phyloP scores from a whole-genome alignment of 345 rosid genomes.

The Iberis pinnata region DNA sequence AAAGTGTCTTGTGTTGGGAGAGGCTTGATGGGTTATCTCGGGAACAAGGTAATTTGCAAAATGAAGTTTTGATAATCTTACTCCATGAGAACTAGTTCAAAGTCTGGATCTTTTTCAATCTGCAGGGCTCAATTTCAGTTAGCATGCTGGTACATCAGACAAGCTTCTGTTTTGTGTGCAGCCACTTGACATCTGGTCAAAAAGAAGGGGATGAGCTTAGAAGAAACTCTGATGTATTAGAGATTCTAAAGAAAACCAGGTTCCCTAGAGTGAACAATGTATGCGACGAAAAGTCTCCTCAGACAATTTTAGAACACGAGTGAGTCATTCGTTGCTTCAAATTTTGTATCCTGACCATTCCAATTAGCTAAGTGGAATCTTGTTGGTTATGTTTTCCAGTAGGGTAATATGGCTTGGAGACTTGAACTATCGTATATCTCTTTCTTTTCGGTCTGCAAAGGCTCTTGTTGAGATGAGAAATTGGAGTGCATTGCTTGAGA shows the following conservation, averaged over 20 bases:
- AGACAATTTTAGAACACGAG: slow-evolving; percentile 85
- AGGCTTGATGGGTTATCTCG: slow-evolving; percentile 99
- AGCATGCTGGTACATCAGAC: slow-evolving; percentile 95
- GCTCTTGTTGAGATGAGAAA: slow-evolving; percentile 98
- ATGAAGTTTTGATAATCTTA: not conserved
- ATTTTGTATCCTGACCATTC: not conserved
- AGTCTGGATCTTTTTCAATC: slow-evolving; percentile 2
- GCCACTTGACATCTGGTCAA: slow-evolving; percentile 94
- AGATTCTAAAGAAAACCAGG: slow-evolving; percentile 91
- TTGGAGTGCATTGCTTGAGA: slow-evolving; percentile 84
- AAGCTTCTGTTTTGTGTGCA: slow-evolving; percentile 94
- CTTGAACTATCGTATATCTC: slow-evolving; percentile 87
- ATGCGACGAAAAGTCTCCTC: slow-evolving; percentile 69
- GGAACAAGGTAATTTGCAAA: slow-evolving; percentile 66
- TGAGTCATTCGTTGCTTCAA: slow-evolving; percentile 9
- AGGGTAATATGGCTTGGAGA: slow-evolving; percentile 97
- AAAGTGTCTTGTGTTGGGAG: slow-evolving; percentile 97
- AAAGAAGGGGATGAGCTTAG: slow-evolving; percentile 94
- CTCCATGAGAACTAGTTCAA: not conserved
- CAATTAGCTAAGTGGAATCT: not conserved
- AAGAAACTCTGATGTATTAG: slow-evolving; percentile 92
- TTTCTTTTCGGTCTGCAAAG: slow-evolving; percentile 73
- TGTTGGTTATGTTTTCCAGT: slow-evolving; percentile 35
- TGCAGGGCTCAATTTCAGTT: slow-evolving; percentile 94
- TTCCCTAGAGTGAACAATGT: slow-evolving; percentile 70